Conservation (phyloP, 768 basidiomycete genomes). For the Tulasnella sp. region DNA sequence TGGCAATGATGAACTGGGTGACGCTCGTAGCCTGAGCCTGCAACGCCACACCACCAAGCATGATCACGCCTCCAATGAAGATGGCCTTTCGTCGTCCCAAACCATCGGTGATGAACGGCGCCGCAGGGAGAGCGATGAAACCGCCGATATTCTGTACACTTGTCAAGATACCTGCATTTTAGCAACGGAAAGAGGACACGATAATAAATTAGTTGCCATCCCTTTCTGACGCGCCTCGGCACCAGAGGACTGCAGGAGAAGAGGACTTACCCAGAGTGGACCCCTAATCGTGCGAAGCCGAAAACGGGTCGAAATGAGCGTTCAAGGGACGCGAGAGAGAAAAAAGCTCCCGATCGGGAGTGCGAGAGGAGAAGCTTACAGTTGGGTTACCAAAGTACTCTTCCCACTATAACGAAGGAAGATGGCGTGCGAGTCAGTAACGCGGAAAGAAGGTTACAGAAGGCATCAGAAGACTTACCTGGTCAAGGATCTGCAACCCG, state of each 20-base stretch:
- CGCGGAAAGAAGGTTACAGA: background rate
- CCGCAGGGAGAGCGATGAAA: constrained; percentile 55
- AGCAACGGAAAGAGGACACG: background rate
- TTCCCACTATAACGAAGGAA: constrained; percentile 15
- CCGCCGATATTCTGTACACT: constrained; percentile 26
- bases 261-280: constrained; percentile 11
- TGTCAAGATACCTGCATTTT: constrained; percentile 22
- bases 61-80: constrained; percentile 59
- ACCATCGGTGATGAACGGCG: constrained; percentile 57
- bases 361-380: background rate
- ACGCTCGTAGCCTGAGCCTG: constrained; percentile 51
- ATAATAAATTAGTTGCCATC: background rate
- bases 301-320: background rate
- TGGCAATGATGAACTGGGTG: constrained; percentile 54
- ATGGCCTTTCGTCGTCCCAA: constrained; percentile 58
- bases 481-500: background rate
- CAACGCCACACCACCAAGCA: constrained; percentile 59
- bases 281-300: background rate
- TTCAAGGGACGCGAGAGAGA: too few species aligned
- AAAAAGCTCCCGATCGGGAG: too few species aligned
- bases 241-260: background rate
- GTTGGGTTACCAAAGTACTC: constrained; percentile 18
- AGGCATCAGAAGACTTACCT: background rate
- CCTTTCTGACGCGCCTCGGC: too few species aligned
- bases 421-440: background rate